These are phyloP conservation scores for Amanita inopinata DNA, from an alignment of 768 basidiomycete genomes.

Conservation along the genomic window DNA sequence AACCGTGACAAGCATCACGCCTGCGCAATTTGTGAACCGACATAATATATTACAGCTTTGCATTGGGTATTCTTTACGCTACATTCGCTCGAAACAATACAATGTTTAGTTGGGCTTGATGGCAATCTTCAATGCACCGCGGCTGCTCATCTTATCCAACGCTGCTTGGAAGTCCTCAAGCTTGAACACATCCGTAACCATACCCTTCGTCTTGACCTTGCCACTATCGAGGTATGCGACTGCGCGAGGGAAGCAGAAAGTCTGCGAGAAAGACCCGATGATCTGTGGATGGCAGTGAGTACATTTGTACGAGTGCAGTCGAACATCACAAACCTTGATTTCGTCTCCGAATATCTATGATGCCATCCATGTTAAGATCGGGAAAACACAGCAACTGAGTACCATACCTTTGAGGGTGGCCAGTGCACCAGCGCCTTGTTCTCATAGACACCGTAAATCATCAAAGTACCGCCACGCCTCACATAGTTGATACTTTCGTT, in stretches of 20 bases:
- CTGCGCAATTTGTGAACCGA: background rate
- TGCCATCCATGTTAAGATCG: background rate
- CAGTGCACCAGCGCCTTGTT: constrained; percentile 78
- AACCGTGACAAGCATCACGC: background rate
- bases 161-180: constrained; percentile 63
- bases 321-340: constrained; percentile 25
- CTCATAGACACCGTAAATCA: constrained; percentile 89
- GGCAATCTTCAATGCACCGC: constrained; percentile 50
- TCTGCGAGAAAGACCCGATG: constrained; percentile 86
- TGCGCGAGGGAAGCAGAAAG: constrained; percentile 84
- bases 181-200: constrained; percentile 58
- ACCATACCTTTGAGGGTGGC: constrained; percentile 75
- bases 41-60: too few species aligned
- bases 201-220: constrained; percentile 75
- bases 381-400: constrained; percentile 4
- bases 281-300: constrained; percentile 36
- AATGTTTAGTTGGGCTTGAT: constrained; percentile 41
- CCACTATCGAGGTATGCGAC: constrained; percentile 83
- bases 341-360: constrained; percentile 63
- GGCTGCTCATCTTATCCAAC: constrained; percentile 62
- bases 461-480: constrained; percentile 70
- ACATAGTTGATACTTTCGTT: constrained; percentile 88
- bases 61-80: too few species aligned
- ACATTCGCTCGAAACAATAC: constrained; percentile 10
- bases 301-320: background rate